phyloP scores from a whole-genome alignment of 164 flowering plant species.

The Kalanchoe fedtschenkoi region DNA sequence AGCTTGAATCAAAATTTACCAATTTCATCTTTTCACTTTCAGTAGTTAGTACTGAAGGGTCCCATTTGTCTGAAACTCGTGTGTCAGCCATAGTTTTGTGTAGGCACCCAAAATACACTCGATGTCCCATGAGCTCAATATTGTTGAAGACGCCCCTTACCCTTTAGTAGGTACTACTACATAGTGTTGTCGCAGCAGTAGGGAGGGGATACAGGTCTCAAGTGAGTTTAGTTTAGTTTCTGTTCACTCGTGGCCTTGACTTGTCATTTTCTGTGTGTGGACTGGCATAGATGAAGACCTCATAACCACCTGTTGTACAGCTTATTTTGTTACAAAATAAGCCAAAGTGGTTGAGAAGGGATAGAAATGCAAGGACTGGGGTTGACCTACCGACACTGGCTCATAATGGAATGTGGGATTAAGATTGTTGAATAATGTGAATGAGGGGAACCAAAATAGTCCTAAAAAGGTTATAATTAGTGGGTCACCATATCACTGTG shows the following conservation, averaged over 20 bases:
- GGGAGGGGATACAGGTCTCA: background rate
- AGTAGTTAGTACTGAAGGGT: no score
- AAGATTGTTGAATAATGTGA: background rate
- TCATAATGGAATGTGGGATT: background rate
- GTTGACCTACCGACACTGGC: background rate
- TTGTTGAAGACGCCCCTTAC: background rate
- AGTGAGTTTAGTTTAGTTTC: background rate
- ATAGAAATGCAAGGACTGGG: background rate
- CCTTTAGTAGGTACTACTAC: background rate
- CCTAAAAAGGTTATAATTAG: background rate
- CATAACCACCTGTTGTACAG: background rate
- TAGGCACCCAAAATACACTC: background rate
- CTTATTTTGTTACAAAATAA: background rate
- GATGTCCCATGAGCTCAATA: background rate
- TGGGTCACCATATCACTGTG: background rate
- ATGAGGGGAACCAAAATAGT: background rate
- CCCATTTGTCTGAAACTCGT: background rate
- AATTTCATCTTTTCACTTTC: no score
- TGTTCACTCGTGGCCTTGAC: slow-evolving; percentile 1
- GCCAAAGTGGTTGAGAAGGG: background rate
- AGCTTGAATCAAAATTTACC: background rate
- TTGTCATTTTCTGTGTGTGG: background rate
- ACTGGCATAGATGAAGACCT: background rate
- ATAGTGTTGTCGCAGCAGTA: background rate
- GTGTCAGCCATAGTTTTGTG: background rate